Evolutionary conservation across 2,329 filamentous ascomycete genomes (phyloP).

Genomic region (Fusarium caatingaense): DNA sequence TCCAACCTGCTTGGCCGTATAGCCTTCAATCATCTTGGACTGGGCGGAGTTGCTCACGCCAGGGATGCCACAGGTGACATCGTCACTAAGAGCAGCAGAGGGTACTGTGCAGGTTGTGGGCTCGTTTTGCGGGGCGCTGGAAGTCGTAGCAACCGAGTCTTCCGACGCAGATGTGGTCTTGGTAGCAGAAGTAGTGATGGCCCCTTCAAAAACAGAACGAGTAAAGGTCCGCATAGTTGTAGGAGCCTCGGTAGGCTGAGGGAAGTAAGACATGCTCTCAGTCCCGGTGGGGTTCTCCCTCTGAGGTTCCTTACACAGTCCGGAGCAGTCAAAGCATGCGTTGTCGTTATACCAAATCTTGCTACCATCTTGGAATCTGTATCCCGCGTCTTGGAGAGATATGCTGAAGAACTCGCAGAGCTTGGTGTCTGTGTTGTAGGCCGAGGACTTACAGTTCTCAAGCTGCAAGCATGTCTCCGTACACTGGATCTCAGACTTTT

Average conservation of each 20-base stretch:
- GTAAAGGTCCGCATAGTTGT: slow-evolving; percentile 32
- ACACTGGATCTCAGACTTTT: slow-evolving; percentile 23
- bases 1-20: slow-evolving; percentile 30
- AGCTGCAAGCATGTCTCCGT: slow-evolving; percentile 27
- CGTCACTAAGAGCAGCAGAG: slow-evolving; percentile 20
- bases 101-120: slow-evolving; percentile 22
- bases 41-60: slow-evolving; percentile 31
- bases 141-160: slow-evolving; percentile 1
- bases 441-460: slow-evolving; percentile 18
- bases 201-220: neutral
- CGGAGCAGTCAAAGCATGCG: slow-evolving; percentile 30
- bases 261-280: neutral
- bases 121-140: neutral
- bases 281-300: neutral
- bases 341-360: slow-evolving; percentile 26
- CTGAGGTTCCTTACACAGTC: slow-evolving; percentile 2
- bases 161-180: neutral
- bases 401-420: slow-evolving; percentile 25
- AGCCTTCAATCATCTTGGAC: slow-evolving; percentile 15
- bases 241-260: neutral
- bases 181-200: neutral
- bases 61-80: slow-evolving; percentile 31
- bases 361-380: neutral
- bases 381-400: slow-evolving; percentile 11
- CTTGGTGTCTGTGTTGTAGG: slow-evolving; percentile 9